Base-by-base conservation (phyloP, 345 rosid genomes). In the Bruguiera parviflora region DNA sequence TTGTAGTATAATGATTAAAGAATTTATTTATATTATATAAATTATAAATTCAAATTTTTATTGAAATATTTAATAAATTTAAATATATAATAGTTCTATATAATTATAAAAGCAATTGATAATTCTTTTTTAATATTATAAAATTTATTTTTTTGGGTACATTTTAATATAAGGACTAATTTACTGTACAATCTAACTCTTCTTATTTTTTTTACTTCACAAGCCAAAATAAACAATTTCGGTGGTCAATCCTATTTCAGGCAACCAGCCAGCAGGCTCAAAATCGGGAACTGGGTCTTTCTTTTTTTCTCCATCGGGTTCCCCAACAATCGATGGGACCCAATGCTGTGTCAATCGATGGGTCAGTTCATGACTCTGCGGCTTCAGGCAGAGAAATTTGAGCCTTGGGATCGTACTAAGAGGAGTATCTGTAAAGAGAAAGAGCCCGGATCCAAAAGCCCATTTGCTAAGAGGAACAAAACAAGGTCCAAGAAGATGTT, bases 401-500 rank as follows among this genome's bases (percentile, higher is more conserved):
- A 64, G 71, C 47, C 55, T 20, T 63, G 65, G 65, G 67, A 21
- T 52, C 72, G 52, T 2, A 85, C 55, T 6, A 33, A 59, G 80
- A 72, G 71, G 70, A 76, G 63, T 81, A 76, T 53, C 58, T 67
- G 78, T 83, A 70, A 59, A 79, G 64, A 16, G 74, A 31, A 69
- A 88, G 70, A 20, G 83, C 35, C 35, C 79, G 55, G 87, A 85
- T 61, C 84, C 85, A 33, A 87, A 87, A 63, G 72, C 49, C 31
- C 86, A 87, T 27, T 72, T 71, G 78, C 76, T 28, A 79, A 39
- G 69, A 90, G 77, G 83, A 86, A 87, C 25, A 82, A 3, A 43
- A 83, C 8, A 52, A 89, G 63, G 76, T 85, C 80, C 35, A 79
- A 33, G 1, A 80, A 74, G 49, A 77, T 72, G 27, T 71, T 70